Percentiles rank a stretch among this genome's conserved stretches.
phyloP scores from a whole-genome alignment of 148 eudicot genomes.

The Cornus suecica region DNA sequence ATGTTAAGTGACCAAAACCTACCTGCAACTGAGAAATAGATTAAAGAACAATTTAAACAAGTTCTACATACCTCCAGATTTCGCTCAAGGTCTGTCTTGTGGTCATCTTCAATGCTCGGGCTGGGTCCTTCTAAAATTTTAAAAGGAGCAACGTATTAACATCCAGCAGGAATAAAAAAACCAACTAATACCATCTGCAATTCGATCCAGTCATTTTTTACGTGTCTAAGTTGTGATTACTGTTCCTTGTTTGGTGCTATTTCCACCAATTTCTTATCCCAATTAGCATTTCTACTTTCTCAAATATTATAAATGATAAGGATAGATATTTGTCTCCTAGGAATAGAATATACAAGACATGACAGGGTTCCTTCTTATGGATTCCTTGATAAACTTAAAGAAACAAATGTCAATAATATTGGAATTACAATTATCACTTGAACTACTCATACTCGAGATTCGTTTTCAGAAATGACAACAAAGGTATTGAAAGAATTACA shows the following conservation, averaged over 20 bases:
- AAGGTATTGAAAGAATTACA: background rate
- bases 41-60: background rate
- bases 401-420: too few species aligned
- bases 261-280: background rate
- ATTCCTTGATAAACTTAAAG: background rate
- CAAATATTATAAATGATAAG: too few species aligned
- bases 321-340: background rate
- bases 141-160: constrained; percentile 3
- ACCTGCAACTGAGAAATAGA: background rate
- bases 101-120: constrained; percentile 69
- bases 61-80: constrained; percentile 67
- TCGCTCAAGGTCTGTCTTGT: constrained; percentile 72
- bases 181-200: background rate
- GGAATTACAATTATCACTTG: background rate
- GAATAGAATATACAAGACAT: background rate
- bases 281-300: background rate
- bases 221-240: background rate
- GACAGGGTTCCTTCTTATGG: background rate
- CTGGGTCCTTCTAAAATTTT: constrained; percentile 56
- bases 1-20: background rate
- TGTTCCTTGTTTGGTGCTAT: background rate
- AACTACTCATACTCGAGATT: background rate
- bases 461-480: background rate
- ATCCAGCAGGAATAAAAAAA: background rate
- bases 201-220: background rate